phyloP scores from a whole-genome alignment of 2,329 filamentous ascomycete species.

The Didymella exigua region DNA sequence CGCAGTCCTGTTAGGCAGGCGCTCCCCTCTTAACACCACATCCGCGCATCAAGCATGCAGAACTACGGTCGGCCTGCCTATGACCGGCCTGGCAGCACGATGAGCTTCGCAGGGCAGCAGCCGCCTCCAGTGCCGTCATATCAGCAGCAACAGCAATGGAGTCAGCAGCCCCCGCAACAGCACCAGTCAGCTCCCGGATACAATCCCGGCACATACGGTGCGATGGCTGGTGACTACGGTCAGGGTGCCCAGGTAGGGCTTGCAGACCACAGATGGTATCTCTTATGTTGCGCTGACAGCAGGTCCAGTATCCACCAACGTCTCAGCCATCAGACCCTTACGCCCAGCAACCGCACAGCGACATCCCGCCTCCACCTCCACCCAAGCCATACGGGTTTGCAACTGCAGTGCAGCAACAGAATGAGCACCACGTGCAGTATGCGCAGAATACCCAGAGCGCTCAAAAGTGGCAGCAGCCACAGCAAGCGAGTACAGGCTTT shows the following conservation, averaged over 20 bases:
- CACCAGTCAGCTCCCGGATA: constrained; percentile 33
- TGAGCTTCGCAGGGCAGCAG: constrained; percentile 36
- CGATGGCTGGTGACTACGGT: constrained; percentile 35
- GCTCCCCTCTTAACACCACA: constrained; percentile 19
- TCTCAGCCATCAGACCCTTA: constrained; percentile 26
- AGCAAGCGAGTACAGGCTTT: constrained; percentile 28
- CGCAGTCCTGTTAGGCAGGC: constrained; percentile 11
- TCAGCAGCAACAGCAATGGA: constrained; percentile 43
- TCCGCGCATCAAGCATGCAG: constrained; percentile 38
- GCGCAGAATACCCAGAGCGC: constrained; percentile 9
- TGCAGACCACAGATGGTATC: neutral
- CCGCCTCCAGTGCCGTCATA: constrained; percentile 35
- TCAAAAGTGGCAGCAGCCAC: constrained; percentile 26
- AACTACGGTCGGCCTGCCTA: constrained; percentile 40
- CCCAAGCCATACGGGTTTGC: constrained; percentile 45
- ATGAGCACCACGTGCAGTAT: constrained; percentile 11
- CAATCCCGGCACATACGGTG: constrained; percentile 43
- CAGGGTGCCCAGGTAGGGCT: constrained; percentile 26
- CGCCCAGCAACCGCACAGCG: constrained; percentile 32
- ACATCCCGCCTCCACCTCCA: constrained; percentile 45
- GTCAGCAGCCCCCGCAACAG: constrained; percentile 31
- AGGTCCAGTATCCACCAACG: neutral
- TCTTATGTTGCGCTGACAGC: neutral
- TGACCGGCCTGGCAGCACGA: constrained; percentile 40
- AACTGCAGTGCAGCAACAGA: constrained; percentile 28